Conservation (phyloP, 306 rosid genomes). For the Gynostemma pentaphyllum region DNA sequence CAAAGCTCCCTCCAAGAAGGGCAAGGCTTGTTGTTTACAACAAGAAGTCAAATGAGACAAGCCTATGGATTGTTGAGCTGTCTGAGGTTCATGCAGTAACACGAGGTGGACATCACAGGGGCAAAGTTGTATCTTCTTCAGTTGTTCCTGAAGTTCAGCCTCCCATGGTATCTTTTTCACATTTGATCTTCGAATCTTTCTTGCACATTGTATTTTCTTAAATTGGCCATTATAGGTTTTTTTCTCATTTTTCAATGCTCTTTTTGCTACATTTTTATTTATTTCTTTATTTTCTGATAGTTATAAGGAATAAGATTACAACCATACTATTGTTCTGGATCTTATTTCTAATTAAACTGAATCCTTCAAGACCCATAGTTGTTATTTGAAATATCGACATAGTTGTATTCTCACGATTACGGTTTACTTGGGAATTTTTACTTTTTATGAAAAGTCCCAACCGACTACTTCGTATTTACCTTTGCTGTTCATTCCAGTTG, state of each 20-base stretch:
- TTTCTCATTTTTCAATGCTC: not conserved
- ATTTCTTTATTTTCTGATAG: not conserved
- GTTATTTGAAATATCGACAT: not conserved
- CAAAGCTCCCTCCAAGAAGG: constrained; percentile 79
- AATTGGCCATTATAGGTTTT: not conserved
- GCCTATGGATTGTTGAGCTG: constrained; percentile 63
- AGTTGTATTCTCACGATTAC: not conserved
- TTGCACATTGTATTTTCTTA: not conserved
- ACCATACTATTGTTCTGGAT: not conserved
- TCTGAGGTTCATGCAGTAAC: constrained; percentile 91
- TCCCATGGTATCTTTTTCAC: constrained; percentile 49
- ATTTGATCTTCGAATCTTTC: not conserved
- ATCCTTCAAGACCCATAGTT: no score
- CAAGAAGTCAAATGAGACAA: constrained; percentile 65
- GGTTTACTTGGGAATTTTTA: not conserved
- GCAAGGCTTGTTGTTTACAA: constrained; percentile 80
- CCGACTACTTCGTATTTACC: not conserved
- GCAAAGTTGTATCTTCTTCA: constrained; percentile 68
- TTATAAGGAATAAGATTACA: not conserved
- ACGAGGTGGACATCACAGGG: constrained; percentile 88
- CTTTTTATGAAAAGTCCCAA: not conserved
- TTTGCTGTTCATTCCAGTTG: not conserved
- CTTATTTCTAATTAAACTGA: not conserved
- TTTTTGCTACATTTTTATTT: not conserved
- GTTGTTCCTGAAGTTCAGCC: constrained; percentile 84